Evolutionary conservation across 495 filamentous ascomycete genomes (phyloP).

Genomic region (Pyronema omphalodes): DNA sequence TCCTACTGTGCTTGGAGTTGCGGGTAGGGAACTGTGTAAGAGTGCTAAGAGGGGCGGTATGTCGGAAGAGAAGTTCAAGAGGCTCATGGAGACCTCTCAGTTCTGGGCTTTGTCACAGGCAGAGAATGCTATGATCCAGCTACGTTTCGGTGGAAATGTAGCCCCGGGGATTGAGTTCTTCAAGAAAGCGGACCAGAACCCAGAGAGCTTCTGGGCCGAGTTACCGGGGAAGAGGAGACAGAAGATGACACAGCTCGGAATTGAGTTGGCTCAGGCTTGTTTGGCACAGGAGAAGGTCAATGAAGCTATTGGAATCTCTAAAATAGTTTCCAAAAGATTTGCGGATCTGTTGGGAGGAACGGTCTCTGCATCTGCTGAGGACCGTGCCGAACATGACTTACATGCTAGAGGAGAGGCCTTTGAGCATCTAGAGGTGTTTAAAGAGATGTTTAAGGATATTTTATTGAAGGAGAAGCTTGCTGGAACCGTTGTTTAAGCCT

Average conservation of each 20-base stretch:
- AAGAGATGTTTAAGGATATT: background rate
- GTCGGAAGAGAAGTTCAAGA: background rate
- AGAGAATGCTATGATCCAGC: constrained; percentile 1
- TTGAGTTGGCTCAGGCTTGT: constrained; percentile 1
- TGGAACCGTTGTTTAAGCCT: background rate
- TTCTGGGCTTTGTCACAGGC: background rate
- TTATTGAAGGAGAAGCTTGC: background rate
- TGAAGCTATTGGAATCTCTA: background rate
- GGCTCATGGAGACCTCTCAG: background rate
- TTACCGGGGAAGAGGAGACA: background rate
- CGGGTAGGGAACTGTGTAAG: background rate
- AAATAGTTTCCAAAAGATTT: background rate
- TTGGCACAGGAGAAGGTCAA: background rate
- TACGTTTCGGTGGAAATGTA: background rate
- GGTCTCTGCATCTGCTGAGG: background rate
- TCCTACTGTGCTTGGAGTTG: background rate
- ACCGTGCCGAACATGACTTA: no score
- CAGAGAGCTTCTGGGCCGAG: background rate
- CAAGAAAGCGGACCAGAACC: background rate
- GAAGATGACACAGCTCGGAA: background rate
- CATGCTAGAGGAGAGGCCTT: background rate
- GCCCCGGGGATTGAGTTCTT: background rate
- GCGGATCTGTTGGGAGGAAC: background rate
- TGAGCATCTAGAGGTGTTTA: background rate
- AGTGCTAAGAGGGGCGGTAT: background rate